Evolutionary conservation across 768 basidiomycete genomes (phyloP), one percentile per base, ranked within the genome.

Genomic region (Lactarius quietus): DNA sequence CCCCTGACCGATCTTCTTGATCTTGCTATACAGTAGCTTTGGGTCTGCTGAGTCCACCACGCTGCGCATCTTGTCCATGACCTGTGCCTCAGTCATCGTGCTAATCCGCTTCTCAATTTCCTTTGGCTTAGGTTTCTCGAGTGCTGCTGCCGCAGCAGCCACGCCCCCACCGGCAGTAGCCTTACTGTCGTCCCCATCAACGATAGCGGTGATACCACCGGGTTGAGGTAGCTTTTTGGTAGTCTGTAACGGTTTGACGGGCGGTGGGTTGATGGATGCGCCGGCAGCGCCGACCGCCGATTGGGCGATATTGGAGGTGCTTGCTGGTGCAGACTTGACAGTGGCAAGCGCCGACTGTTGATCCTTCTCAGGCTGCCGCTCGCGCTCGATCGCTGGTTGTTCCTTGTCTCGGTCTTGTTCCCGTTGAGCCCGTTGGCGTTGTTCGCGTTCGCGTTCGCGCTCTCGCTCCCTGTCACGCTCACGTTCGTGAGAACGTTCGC

Each of bases 1-100:
- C 94, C 95, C 96, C 76, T 99, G 96, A 38, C 96, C 96, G 66
- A 99, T 93, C 80, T 98, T 99, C 81, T 93, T 95, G 76, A 98
- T 97, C 82, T 97, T 98, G 71, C 89, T 91, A 76, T 98, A 99
- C 23, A 96, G 74, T 70, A 82, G 72, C 77, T 92, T 94, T 28
- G 96, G 96, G 74, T 98, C 96, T 26, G 93, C 88, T 51, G 84
- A 79, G 51, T 83, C 86, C 55, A 98, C 95, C 1, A 98, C 95
- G 68, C 86, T 86, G 69, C 93, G 82, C 70, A 99, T 80, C 78
- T 96, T 97, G 74, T 95, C 93, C 95, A 98, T 97, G 71, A 98
- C 95, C 79, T 99, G 96, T 57, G 89, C 90, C 77, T 99, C 96
- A 57, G 90, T 91, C 92, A 99, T 93, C 43, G 94, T 92, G 69